phyloP scores from a whole-genome alignment of 352 stramenopile genomes.

The Phytophthora tubulina region DNA sequence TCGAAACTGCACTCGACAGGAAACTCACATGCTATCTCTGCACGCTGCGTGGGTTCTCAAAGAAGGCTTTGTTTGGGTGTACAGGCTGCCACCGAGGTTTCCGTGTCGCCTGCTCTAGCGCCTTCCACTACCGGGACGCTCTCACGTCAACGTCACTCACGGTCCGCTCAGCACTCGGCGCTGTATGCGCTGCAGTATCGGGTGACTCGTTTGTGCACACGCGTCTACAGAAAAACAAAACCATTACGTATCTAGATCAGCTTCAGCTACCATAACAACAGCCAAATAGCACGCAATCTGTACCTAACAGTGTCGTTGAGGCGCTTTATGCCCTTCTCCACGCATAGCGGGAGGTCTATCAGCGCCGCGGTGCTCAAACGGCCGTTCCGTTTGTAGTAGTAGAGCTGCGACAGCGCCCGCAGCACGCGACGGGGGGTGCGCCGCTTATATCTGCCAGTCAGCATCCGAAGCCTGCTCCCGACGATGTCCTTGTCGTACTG shows the following conservation, averaged over 20 bases:
- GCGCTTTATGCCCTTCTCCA: too few species aligned
- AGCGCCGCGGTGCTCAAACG: too few species aligned
- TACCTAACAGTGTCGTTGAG: too few species aligned
- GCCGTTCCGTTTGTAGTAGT: too few species aligned
- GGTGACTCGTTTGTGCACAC: constrained; percentile 12
- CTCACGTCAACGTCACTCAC: constrained; percentile 5
- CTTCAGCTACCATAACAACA: not conserved
- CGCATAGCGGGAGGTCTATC: too few species aligned
- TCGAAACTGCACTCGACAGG: not conserved
- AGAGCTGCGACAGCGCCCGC: too few species aligned
- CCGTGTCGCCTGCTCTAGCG: constrained; percentile 12
- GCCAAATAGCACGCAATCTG: too few species aligned
- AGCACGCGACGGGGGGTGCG: too few species aligned
- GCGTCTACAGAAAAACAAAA: constrained; percentile 28
- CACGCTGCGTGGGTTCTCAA: not conserved
- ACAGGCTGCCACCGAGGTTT: constrained; percentile 18
- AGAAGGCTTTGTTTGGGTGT: constrained; percentile 14
- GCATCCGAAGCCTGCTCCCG: too few species aligned
- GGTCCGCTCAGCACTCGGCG: constrained; percentile 11
- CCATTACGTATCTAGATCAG: constrained; percentile 17
- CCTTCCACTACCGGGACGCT: constrained; percentile 14
- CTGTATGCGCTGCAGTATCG: constrained; percentile 5
- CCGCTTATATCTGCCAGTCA: too few species aligned
- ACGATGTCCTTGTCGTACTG: too few species aligned
- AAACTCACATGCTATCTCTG: constrained; percentile 20